Evolutionary conservation across 768 basidiomycete genomes (phyloP), one percentile per base, ranked within the genome.

Genomic region (Termitomyces bulborhizus): DNA sequence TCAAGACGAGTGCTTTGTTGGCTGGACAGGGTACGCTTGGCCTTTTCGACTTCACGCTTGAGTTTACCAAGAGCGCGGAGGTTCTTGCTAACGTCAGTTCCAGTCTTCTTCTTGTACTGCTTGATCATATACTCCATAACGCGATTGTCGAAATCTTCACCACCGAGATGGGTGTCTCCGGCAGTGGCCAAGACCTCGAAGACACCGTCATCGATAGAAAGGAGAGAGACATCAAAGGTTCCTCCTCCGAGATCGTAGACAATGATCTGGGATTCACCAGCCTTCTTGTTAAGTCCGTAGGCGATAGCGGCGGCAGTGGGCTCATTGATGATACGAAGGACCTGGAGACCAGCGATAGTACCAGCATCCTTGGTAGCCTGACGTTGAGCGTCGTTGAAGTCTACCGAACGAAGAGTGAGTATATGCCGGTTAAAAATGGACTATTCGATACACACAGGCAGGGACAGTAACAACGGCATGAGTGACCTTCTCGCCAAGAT

Each of bases 311-410:
- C 93, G 45, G 95, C 93, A 49, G 95, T 97, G 41, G 95, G 93
- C 72, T 98, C 93, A 76, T 98, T 97, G 76, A 98, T 93, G 69
- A 98, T 95, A 74, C 93, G 92, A 69, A 98, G 90, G 57, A 97
- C 90, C 64, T 88, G 83, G 53, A 98, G 88, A 69, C 94, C 95
- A 41, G 95, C 90, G 65, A 98, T 97, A 40, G 87, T 86, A 65
- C 94, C 93, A 57, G 96, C 93, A 66, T 98, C 96, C 77, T 98
- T 98, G 74, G 96, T 98, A 15, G 96, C 96, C 71, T 98, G 96
- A 69, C 95, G 92, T 74, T 98, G 96, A 66, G 96, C 94, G 76
- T 98, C 95, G 71, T 98, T 98, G 85, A 96, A 97, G 82, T 95
- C 85, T 87, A 42, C 0, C 39, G 43, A 65, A 49, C 6, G 21